A percentile compares a stretch with the other conserved stretches of the same genome.
phyloP scores from a whole-genome alignment of 2,329 filamentous ascomycete species.

The Cryphonectria parasitica region DNA sequence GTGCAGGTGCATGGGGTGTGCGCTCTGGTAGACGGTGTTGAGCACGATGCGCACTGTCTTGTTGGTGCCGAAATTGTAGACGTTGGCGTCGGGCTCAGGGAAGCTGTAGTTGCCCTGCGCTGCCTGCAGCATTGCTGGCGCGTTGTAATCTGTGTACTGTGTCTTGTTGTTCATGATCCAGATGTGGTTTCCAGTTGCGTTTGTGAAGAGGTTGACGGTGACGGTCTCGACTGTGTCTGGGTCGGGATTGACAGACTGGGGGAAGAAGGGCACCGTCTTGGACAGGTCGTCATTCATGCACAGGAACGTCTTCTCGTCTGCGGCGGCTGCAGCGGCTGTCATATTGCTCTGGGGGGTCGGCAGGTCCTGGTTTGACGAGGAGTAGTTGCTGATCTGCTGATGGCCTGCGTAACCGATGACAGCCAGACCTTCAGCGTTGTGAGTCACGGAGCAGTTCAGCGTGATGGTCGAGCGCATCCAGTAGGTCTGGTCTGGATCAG shows the following conservation, averaged over 20 bases:
- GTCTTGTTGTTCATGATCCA: constrained; percentile 2
- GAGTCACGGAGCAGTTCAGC: background rate
- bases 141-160: constrained; percentile 1
- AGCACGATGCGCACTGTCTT: constrained; percentile 1
- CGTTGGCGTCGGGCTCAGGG: constrained; percentile 1
- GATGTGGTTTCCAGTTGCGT: constrained; percentile 1
- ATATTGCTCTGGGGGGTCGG: background rate
- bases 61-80: constrained; percentile 10
- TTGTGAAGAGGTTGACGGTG: background rate
- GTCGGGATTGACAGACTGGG: background rate
- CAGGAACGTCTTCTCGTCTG: background rate
- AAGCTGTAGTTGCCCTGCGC: constrained; percentile 7
- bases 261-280: background rate
- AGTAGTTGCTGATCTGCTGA: background rate
- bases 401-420: background rate
- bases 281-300: constrained; percentile 5
- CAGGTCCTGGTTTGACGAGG: background rate
- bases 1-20: constrained; percentile 15
- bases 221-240: background rate
- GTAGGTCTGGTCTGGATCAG: background rate
- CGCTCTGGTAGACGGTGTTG: constrained; percentile 14
- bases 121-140: constrained; percentile 1
- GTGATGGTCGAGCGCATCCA: constrained; percentile 14
- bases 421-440: background rate
- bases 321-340: background rate